Conservation (phyloP, 73 alveolate species). For the Paramecium primaurelia region DNA sequence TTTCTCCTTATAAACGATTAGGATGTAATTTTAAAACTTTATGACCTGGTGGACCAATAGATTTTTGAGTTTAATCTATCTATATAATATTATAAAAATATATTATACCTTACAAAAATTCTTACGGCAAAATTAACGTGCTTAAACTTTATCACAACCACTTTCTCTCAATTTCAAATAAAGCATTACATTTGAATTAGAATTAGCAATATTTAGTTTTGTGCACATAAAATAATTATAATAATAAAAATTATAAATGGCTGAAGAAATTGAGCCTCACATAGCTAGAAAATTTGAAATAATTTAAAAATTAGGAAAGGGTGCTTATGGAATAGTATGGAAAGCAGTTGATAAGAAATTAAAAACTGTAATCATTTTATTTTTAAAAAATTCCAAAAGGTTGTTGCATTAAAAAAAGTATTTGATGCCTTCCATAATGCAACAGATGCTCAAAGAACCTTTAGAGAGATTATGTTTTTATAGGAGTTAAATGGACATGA, state of each 20-base stretch:
- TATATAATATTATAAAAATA: background rate
- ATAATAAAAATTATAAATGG: constrained; percentile 54
- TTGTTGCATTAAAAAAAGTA: constrained; percentile 83
- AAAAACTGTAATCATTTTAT: background rate
- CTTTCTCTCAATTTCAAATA: constrained; percentile 4
- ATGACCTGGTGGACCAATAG: constrained; percentile 4
- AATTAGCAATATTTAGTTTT: background rate
- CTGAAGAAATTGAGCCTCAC: constrained; percentile 84
- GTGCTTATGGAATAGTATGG: constrained; percentile 95
- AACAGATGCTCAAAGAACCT: constrained; percentile 92
- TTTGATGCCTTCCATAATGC: constrained; percentile 92
- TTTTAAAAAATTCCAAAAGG: constrained; percentile 49
- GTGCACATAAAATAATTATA: constrained; percentile 11
- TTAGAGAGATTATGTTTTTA: constrained; percentile 85
- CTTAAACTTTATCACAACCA: background rate
- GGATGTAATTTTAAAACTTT: background rate
- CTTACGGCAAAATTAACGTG: background rate
- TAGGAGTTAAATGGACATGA: constrained; percentile 88
- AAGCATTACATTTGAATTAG: background rate
- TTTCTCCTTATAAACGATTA: background rate
- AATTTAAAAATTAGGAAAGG: constrained; percentile 82
- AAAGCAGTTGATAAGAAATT: constrained; percentile 85
- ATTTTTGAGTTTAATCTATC: constrained; percentile 18
- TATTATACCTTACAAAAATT: background rate
- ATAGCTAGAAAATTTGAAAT: constrained; percentile 82